A percentile compares a stretch with the other conserved stretches of the same genome.
Evolutionary conservation across 495 filamentous ascomycete genomes (phyloP).

Genomic region (Penicillium canescens): DNA sequence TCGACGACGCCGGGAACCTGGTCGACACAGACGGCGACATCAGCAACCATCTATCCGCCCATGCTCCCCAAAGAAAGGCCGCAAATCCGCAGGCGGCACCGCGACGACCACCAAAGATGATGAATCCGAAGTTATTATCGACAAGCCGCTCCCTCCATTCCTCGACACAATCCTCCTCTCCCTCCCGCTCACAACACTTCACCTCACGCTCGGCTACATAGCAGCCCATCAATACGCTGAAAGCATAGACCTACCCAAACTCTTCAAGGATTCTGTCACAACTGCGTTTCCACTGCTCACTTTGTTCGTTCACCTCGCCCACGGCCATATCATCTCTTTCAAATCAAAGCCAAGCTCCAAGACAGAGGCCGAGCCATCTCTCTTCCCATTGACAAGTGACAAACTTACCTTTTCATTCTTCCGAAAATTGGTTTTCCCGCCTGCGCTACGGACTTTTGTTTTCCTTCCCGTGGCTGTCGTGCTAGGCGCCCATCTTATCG

Average conservation of each 20-base stretch:
- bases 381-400: constrained; percentile 31
- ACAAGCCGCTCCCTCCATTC: constrained; percentile 37
- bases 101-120: background rate
- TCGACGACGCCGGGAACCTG: constrained; percentile 37
- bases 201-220: constrained; percentile 87
- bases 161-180: constrained; percentile 55
- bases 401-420: constrained; percentile 35
- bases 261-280: constrained; percentile 46
- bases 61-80: background rate
- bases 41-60: constrained; percentile 6
- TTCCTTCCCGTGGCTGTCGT: constrained; percentile 57
- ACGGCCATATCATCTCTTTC: constrained; percentile 45
- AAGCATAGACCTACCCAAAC: constrained; percentile 57
- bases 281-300: constrained; percentile 44
- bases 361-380: constrained; percentile 12
- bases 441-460: constrained; percentile 30
- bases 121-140: constrained; percentile 11
- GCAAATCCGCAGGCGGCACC: background rate
- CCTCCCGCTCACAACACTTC: constrained; percentile 72
- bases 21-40: constrained; percentile 29
- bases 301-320: constrained; percentile 44
- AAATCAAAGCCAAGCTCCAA: constrained; percentile 7
- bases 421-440: constrained; percentile 36
- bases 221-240: constrained; percentile 87
- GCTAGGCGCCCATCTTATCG: constrained; percentile 75